Evolutionary conservation across 1,139 yeast genomes (phyloP).

Genomic region (Blastobotrys serpentis): DNA sequence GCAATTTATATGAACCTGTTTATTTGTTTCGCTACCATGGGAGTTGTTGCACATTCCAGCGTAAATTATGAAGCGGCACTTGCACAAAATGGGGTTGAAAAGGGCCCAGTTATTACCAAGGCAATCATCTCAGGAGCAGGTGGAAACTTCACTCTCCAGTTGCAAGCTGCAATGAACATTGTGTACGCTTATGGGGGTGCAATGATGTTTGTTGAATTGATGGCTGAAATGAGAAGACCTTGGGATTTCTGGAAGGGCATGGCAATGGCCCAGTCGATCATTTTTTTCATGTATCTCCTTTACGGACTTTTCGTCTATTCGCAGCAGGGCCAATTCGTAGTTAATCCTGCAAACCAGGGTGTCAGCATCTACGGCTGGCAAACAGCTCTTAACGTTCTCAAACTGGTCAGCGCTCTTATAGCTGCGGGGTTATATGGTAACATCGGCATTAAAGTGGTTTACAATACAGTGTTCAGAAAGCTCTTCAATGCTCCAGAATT

Average conservation of each 20-base stretch:
- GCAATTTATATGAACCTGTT: conserved; percentile 49
- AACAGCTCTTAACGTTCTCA: conserved; percentile 42
- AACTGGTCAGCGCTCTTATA: conserved; percentile 41
- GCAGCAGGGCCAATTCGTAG: conserved; percentile 45
- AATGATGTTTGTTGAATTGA: conserved; percentile 45
- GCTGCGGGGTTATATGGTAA: conserved; percentile 48
- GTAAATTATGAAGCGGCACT: conserved; percentile 41
- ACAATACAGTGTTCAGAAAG: conserved; percentile 40
- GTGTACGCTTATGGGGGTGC: conserved; percentile 51
- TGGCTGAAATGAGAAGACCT: conserved; percentile 48
- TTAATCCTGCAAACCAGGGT: conserved; percentile 47
- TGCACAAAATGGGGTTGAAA: conserved; percentile 24
- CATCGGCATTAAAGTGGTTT: conserved; percentile 45
- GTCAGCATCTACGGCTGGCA: conserved; percentile 39
- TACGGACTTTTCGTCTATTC: conserved; percentile 45
- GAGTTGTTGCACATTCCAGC: conserved; percentile 37
- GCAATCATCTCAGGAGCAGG: conserved; percentile 34
- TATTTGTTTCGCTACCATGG: conserved; percentile 45
- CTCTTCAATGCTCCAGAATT: conserved; percentile 38
- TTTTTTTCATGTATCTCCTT: conserved; percentile 41
- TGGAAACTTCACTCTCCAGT: conserved; percentile 33
- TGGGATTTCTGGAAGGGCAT: conserved; percentile 48
- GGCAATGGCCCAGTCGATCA: conserved; percentile 42
- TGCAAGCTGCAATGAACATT: conserved; percentile 44
- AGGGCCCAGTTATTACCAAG: conserved; percentile 29